Evolutionary conservation across 2,329 filamentous ascomycete species (phyloP).

Genomic region (Fusarium pininemorale): DNA sequence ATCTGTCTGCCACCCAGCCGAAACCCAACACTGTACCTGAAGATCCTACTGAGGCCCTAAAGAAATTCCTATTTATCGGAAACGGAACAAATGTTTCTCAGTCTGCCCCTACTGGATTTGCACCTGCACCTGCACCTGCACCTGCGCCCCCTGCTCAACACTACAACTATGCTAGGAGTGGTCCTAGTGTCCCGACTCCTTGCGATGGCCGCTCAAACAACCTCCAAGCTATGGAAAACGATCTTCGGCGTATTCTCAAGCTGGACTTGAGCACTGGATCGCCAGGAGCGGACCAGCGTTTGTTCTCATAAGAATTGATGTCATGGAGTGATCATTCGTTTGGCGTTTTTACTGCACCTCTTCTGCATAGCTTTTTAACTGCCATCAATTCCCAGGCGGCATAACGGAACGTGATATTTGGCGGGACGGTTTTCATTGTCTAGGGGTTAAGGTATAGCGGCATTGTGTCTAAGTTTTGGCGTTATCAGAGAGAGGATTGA

Average conservation of each 20-base stretch:
- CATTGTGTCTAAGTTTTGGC: conserved; percentile 35
- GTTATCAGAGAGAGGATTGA: conserved; percentile 30
- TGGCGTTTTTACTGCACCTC: conserved; percentile 29
- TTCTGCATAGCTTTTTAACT: conserved; percentile 39
- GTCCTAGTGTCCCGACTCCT: conserved; percentile 3
- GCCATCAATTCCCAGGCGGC: conserved; percentile 32
- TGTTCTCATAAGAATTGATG: conserved; percentile 38
- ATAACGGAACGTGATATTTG: conserved; percentile 33
- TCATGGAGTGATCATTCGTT: conserved; percentile 25
- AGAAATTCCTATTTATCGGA: conserved; percentile 64
- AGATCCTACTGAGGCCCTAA: conserved; percentile 60
- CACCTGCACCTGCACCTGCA: conserved; percentile 28
- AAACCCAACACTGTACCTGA: conserved; percentile 29
- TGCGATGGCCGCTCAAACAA: conserved; percentile 36
- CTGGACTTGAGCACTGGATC: conserved; percentile 46
- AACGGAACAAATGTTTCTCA: conserved; percentile 37
- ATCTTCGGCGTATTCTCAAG: conserved; percentile 63
- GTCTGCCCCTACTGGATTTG: conserved; percentile 27
- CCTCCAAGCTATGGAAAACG: conserved; percentile 62
- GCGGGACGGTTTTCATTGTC: conserved; percentile 20
- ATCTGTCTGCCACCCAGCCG: conserved; percentile 17
- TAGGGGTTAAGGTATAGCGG: conserved; percentile 5
- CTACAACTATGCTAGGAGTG: conserved; percentile 10
- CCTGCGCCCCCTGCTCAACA: conserved; percentile 25
- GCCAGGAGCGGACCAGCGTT: conserved; percentile 33